Conservation (phyloP, 176 grass and related monocot genomes). For the Neostapfia colusana region DNA sequence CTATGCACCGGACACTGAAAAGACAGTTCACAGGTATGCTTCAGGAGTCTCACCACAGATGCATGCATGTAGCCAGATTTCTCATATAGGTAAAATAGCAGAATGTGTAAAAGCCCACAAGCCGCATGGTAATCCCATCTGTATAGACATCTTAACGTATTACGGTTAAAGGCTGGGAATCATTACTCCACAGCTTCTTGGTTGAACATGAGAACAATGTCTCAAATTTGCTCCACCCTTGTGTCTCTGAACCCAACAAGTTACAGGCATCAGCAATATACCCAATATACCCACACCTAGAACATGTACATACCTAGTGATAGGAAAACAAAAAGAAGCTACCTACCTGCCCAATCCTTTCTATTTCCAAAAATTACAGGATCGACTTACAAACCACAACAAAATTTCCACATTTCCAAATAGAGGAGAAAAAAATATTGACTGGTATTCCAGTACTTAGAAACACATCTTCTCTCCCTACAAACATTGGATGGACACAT, state of each 20-base stretch:
- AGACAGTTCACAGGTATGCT: not conserved
- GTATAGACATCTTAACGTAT: not conserved
- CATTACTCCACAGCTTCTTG: not conserved
- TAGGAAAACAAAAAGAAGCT: not conserved
- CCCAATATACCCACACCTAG: not conserved
- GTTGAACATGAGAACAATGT: not conserved
- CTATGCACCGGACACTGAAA: not conserved
- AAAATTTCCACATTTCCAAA: slow-evolving; percentile 11
- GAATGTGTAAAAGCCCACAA: not conserved
- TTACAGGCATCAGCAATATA: not conserved
- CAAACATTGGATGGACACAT: slow-evolving; percentile 8
- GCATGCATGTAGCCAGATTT: not conserved
- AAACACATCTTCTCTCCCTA: slow-evolving; percentile 64
- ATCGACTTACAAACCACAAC: not conserved
- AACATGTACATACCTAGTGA: not conserved
- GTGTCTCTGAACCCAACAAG: slow-evolving; percentile 8
- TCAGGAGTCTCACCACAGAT: not conserved
- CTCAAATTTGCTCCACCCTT: not conserved
- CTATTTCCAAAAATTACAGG: slow-evolving; percentile 16
- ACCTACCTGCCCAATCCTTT: not conserved
- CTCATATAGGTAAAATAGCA: not conserved
- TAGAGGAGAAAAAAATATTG: not conserved
- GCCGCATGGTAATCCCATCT: not conserved
- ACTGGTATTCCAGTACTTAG: slow-evolving; percentile 5
- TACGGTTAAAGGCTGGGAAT: not conserved